phyloP scores from a whole-genome alignment of 148 eudicot genomes.

The Camellia granthamiana region DNA sequence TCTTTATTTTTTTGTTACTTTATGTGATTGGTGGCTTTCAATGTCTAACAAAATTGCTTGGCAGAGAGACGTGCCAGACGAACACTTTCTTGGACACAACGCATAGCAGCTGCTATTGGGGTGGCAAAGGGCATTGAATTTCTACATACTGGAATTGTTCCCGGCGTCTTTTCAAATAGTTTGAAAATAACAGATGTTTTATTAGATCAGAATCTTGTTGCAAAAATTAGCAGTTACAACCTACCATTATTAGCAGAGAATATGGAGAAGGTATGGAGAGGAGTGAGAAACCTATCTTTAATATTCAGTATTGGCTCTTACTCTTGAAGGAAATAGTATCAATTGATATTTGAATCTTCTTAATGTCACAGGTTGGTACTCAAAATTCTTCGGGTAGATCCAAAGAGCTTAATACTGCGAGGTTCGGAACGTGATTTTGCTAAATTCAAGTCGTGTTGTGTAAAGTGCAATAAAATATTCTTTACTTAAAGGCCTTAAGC shows the following conservation, averaged over 20 bases:
- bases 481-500: background rate
- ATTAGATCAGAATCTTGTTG: slow-evolving; percentile 69
- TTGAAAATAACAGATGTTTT: slow-evolving; percentile 75
- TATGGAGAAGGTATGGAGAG: slow-evolving; percentile 41
- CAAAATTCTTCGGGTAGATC: slow-evolving; percentile 29
- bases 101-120: slow-evolving; percentile 76
- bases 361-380: slow-evolving; percentile 33
- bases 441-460: background rate
- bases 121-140: slow-evolving; percentile 87
- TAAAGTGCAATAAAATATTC: background rate
- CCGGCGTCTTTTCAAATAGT: slow-evolving; percentile 68
- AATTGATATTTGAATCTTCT: slow-evolving; percentile 4
- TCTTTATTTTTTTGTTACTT: background rate
- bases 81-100: slow-evolving; percentile 74
- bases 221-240: slow-evolving; percentile 78
- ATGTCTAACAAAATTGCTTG: slow-evolving; percentile 7
- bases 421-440: slow-evolving; percentile 28
- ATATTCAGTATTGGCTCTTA: background rate
- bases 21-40: background rate
- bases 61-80: slow-evolving; percentile 43
- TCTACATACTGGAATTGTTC: slow-evolving; percentile 78
- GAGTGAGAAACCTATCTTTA: background rate
- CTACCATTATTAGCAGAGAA: slow-evolving; percentile 58
- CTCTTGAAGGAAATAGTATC: background rate
- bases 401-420: slow-evolving; percentile 39